Evolutionary conservation across 192 early-diverging fungal genomes (phyloP).

Genomic region (Coemansia sp.): DNA sequence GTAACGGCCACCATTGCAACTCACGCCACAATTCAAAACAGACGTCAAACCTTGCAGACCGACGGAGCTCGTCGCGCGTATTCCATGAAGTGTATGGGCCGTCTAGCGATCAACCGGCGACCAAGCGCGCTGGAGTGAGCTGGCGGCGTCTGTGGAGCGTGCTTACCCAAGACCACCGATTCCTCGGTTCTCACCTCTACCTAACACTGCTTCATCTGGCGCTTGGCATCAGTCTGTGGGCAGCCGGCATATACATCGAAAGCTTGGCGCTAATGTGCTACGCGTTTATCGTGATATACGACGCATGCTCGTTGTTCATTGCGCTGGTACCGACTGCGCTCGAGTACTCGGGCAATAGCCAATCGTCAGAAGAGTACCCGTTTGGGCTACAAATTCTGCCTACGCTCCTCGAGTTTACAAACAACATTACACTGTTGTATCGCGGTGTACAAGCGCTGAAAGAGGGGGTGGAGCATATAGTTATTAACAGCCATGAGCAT

Average conservation of each 20-base stretch:
- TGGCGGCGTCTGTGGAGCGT: slow-evolving; percentile 30
- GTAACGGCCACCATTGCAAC: not conserved
- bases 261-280: slow-evolving; percentile 41
- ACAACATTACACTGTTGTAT: slow-evolving; percentile 37
- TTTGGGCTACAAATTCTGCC: slow-evolving; percentile 32
- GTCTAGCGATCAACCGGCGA: not conserved
- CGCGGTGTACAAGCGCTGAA: slow-evolving; percentile 41
- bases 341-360: slow-evolving; percentile 39
- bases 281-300: slow-evolving; percentile 29
- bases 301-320: slow-evolving; percentile 34
- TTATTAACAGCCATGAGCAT: slow-evolving; percentile 29
- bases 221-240: slow-evolving; percentile 22
- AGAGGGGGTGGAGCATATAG: slow-evolving; percentile 45
- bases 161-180: slow-evolving; percentile 22
- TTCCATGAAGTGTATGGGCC: slow-evolving; percentile 15
- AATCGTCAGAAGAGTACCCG: slow-evolving; percentile 21
- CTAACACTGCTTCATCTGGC: slow-evolving; percentile 12
- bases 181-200: slow-evolving; percentile 31
- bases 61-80: slow-evolving; percentile 8
- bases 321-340: slow-evolving; percentile 23
- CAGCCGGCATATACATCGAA: slow-evolving; percentile 17
- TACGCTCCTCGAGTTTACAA: slow-evolving; percentile 40
- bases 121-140: slow-evolving; percentile 12
- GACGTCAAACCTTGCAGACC: not conserved
- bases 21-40: slow-evolving; percentile 1